Conservation (phyloP, 140 eudicot genomes). For the Ambrosia hybrid region DNA sequence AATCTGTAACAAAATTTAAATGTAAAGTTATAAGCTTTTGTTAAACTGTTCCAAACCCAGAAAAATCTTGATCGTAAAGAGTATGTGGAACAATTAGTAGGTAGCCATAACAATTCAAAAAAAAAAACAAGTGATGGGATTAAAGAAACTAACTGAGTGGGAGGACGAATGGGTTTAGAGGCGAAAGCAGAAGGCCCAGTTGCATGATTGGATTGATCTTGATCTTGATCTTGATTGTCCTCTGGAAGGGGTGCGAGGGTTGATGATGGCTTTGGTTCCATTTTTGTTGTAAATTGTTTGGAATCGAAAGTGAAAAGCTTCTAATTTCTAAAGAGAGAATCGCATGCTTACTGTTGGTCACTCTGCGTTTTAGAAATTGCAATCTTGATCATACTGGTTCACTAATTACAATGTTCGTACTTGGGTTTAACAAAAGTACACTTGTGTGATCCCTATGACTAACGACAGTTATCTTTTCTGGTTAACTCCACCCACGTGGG, state of each 20-base stretch:
- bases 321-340: too few species aligned
- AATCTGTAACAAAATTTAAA: neutral
- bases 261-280: conserved; percentile 39
- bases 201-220: conserved; percentile 13
- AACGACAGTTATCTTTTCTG: too few species aligned
- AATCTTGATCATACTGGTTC: too few species aligned
- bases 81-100: conserved; percentile 4
- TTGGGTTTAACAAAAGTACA: too few species aligned
- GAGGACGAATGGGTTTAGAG: conserved; percentile 45
- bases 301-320: neutral
- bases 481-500: too few species aligned
- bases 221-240: conserved; percentile 22
- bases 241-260: conserved; percentile 34
- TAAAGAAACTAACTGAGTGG: conserved; percentile 32
- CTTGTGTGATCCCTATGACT: too few species aligned
- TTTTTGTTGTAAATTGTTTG: neutral
- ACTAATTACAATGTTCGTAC: too few species aligned
- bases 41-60: neutral
- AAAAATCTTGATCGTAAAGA: neutral
- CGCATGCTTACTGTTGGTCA: too few species aligned
- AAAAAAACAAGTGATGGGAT: neutral
- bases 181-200: conserved; percentile 32
- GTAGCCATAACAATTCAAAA: neutral
- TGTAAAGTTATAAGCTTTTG: too few species aligned
- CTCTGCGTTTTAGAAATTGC: too few species aligned